These are phyloP conservation scores for Arabidopsis suecica DNA, from an alignment of 345 rosid species.

Conservation along the genomic window DNA sequence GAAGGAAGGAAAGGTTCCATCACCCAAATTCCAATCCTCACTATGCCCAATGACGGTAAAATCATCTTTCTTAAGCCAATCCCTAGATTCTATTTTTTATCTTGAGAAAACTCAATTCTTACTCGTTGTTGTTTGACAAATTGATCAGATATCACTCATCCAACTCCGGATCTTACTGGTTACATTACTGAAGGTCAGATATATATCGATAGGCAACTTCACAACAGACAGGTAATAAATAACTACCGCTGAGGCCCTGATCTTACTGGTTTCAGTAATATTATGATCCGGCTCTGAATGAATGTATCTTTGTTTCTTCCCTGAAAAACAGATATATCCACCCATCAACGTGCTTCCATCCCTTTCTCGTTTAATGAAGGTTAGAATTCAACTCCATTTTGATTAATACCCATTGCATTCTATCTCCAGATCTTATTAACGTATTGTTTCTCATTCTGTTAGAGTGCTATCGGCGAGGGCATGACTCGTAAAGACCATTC, in stretches of 20 bases:
- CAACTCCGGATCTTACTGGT: constrained; percentile 95
- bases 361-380: constrained; percentile 93
- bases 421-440: neutral
- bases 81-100: neutral
- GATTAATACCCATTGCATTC: neutral
- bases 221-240: constrained; percentile 39
- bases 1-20: constrained; percentile 94
- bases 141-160: constrained; percentile 84
- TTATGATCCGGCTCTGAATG: neutral
- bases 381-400: constrained; percentile 32
- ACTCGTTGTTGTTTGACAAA: neutral
- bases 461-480: constrained; percentile 99
- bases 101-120: neutral
- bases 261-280: neutral
- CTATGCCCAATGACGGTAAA: constrained; percentile 95
- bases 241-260: neutral
- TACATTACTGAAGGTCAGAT: constrained; percentile 69
- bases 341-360: constrained; percentile 95
- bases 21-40: constrained; percentile 89
- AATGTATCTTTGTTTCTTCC: constrained; percentile 1
- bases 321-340: constrained; percentile 74
- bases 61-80: neutral
- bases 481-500: constrained; percentile 95
- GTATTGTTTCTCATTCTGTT: constrained; percentile 12
- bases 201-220: constrained; percentile 40